Evolutionary conservation across 2,329 filamentous ascomycete species (phyloP).

Genomic region (Colletotrichum euphorbiae): DNA sequence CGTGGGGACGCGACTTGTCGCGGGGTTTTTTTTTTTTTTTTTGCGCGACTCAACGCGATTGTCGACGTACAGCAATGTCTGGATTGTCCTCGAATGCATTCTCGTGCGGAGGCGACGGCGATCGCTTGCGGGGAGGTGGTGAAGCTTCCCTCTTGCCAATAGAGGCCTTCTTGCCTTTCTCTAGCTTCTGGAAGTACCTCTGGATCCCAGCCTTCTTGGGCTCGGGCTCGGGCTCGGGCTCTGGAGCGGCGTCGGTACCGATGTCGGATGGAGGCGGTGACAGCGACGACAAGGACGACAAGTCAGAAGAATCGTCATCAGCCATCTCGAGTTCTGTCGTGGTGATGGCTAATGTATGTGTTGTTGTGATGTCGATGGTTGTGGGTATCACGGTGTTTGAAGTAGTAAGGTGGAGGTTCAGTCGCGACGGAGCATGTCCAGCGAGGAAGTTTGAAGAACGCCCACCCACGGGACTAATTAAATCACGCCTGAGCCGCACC

Average conservation of each 20-base stretch:
- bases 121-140: slow-evolving; percentile 80
- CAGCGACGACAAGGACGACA: slow-evolving; percentile 67
- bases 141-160: slow-evolving; percentile 67
- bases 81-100: slow-evolving; percentile 90
- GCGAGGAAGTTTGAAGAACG: slow-evolving; percentile 37
- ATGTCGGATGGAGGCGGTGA: slow-evolving; percentile 59
- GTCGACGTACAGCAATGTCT: slow-evolving; percentile 85
- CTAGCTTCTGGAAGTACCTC: slow-evolving; percentile 74
- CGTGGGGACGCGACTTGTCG: slow-evolving; percentile 63
- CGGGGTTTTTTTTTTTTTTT: too few relatives aligned
- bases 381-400: slow-evolving; percentile 45
- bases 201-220: slow-evolving; percentile 68
- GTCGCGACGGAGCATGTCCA: slow-evolving; percentile 35
- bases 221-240: slow-evolving; percentile 62
- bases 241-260: slow-evolving; percentile 65
- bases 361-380: slow-evolving; percentile 17
- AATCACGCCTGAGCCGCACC: slow-evolving; percentile 41
- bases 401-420: slow-evolving; percentile 41
- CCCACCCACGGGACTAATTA: slow-evolving; percentile 38
- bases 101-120: slow-evolving; percentile 90
- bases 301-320: slow-evolving; percentile 72
- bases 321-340: slow-evolving; percentile 59
- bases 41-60: slow-evolving; percentile 52
- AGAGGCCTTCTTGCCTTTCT: slow-evolving; percentile 55
- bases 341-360: slow-evolving; percentile 16